A percentile compares a stretch with the other conserved stretches of the same genome.
Evolutionary conservation across 768 basidiomycete genomes (phyloP).

Genomic region (Mycena chlorophos): DNA sequence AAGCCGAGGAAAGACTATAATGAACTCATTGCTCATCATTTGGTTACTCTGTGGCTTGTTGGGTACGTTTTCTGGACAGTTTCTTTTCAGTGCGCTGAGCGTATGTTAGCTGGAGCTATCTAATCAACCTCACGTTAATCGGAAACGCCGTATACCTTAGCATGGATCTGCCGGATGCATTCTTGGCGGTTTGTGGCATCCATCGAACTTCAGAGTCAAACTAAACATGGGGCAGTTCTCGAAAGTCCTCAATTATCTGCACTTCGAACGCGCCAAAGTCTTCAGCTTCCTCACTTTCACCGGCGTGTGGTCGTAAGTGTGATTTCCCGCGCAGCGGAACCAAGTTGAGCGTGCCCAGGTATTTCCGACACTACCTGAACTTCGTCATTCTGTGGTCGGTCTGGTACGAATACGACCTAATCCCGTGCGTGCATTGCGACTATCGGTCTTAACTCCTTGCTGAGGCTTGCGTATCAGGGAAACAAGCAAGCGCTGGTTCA

Average conservation of each 20-base stretch:
- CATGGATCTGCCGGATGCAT: conserved; percentile 94
- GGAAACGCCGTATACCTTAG: conserved; percentile 92
- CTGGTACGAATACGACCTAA: conserved; percentile 71
- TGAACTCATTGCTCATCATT: conserved; percentile 87
- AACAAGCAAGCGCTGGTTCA: conserved; percentile 55
- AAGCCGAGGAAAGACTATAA: conserved; percentile 91
- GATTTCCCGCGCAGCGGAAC: too few species aligned
- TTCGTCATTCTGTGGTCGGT: conserved; percentile 85
- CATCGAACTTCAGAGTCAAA: not conserved
- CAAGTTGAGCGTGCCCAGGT: conserved; percentile 54
- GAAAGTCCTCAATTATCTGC: conserved; percentile 88
- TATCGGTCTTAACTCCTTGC: not conserved
- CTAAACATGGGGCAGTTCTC: conserved; percentile 51
- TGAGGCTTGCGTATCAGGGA: conserved; percentile 39
- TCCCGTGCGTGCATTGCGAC: conserved; percentile 62
- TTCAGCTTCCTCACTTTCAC: conserved; percentile 67
- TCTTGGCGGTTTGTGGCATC: conserved; percentile 68
- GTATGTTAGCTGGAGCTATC: conserved; percentile 73
- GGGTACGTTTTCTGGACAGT: conserved; percentile 50
- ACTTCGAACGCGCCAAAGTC: conserved; percentile 61
- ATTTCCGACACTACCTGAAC: conserved; percentile 93
- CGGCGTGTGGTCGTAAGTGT: conserved; percentile 75
- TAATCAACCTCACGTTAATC: conserved; percentile 78
- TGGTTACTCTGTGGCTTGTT: conserved; percentile 93
- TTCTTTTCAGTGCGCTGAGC: not conserved